Conservation (phyloP, 768 basidiomycete genomes). For the Termitomyces sp. region DNA sequence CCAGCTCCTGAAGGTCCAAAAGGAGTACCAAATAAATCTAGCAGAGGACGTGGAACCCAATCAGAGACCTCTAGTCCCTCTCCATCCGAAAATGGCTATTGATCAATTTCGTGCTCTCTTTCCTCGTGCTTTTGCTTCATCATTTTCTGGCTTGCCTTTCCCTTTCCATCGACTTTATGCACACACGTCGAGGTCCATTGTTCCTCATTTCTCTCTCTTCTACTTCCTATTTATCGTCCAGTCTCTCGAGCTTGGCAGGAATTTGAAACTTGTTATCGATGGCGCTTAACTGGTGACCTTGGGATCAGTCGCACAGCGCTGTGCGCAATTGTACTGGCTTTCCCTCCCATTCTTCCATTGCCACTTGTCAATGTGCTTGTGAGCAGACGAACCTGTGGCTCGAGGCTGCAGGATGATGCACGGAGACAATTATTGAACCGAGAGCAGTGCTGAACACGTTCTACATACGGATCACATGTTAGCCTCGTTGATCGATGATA, state of each 20-base stretch:
- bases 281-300: slow-evolving; percentile 17
- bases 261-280: slow-evolving; percentile 26
- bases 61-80: slow-evolving; percentile 62
- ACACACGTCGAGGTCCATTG: slow-evolving; percentile 16
- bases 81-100: slow-evolving; percentile 47
- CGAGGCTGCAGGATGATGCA: slow-evolving; percentile 21
- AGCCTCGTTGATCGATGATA: slow-evolving; percentile 47
- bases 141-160: slow-evolving; percentile 33
- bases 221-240: slow-evolving; percentile 20
- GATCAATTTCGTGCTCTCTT: slow-evolving; percentile 20
- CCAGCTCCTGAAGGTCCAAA: slow-evolving; percentile 57
- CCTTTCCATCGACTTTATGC: slow-evolving; percentile 22
- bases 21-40: slow-evolving; percentile 45
- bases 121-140: slow-evolving; percentile 15
- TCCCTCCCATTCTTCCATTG: slow-evolving; percentile 12
- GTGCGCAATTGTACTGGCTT: slow-evolving; percentile 17
- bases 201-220: slow-evolving; percentile 26
- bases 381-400: slow-evolving; percentile 23
- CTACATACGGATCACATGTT: slow-evolving; percentile 26
- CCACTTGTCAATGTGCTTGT: slow-evolving; percentile 10
- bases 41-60: slow-evolving; percentile 58
- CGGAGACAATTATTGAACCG: slow-evolving; percentile 18
- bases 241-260: slow-evolving; percentile 25
- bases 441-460: slow-evolving; percentile 22
- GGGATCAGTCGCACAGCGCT: slow-evolving; percentile 22